Evolutionary conservation across 495 filamentous ascomycete species (phyloP).

Genomic region (Lophiostoma macrostomum): DNA sequence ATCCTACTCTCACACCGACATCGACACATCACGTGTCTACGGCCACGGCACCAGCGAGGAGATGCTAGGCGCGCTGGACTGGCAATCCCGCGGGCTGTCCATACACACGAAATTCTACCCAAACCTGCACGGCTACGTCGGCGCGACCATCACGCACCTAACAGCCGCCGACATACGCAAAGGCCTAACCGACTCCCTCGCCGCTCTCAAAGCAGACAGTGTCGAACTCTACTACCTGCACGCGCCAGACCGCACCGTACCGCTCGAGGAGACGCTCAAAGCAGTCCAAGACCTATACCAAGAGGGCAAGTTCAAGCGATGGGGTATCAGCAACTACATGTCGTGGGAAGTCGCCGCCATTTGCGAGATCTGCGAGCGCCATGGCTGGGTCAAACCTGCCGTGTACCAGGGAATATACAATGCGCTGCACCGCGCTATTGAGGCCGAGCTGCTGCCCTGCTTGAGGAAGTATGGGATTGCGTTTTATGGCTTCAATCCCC

Average conservation of each 20-base stretch:
- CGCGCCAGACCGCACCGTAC: slow-evolving; percentile 64
- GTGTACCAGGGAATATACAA: slow-evolving; percentile 69
- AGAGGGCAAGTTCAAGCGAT: slow-evolving; percentile 76
- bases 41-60: slow-evolving; percentile 73
- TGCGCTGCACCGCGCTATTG: slow-evolving; percentile 67
- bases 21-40: slow-evolving; percentile 66
- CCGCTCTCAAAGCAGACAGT: slow-evolving; percentile 66
- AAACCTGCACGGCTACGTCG: slow-evolving; percentile 41
- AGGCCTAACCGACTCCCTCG: slow-evolving; percentile 61
- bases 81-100: slow-evolving; percentile 75
- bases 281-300: slow-evolving; percentile 76
- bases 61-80: slow-evolving; percentile 69
- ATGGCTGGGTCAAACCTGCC: slow-evolving; percentile 67
- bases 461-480: slow-evolving; percentile 79
- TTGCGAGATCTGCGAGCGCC: slow-evolving; percentile 70
- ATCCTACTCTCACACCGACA: slow-evolving; percentile 47
- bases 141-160: slow-evolving; percentile 41
- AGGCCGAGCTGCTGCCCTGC: slow-evolving; percentile 72
- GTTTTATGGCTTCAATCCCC: slow-evolving; percentile 85
- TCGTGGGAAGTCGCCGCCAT: slow-evolving; percentile 89
- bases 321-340: slow-evolving; percentile 81
- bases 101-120: slow-evolving; percentile 89
- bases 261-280: slow-evolving; percentile 72
- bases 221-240: slow-evolving; percentile 90
- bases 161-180: slow-evolving; percentile 56